Evolutionary conservation across 331 rosid species (phyloP).

Genomic region (Saraca asoca): DNA sequence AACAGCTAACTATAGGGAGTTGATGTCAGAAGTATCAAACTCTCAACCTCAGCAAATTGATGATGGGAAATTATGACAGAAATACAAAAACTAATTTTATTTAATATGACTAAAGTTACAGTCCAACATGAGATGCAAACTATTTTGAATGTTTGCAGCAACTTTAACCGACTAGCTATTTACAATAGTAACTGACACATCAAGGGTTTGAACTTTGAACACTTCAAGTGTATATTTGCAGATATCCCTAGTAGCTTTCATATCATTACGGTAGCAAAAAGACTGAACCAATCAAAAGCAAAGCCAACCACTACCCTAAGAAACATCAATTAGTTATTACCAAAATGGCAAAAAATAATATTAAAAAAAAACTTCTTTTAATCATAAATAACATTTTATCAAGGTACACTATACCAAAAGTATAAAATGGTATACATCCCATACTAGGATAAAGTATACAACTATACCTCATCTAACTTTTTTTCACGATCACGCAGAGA

Average conservation of each 20-base stretch:
- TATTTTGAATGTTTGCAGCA: background rate
- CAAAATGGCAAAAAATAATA: background rate
- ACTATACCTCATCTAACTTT: slow-evolving; percentile 91
- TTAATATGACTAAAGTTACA: background rate
- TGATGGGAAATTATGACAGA: background rate
- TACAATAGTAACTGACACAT: background rate
- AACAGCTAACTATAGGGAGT: background rate
- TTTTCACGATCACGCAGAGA: slow-evolving; percentile 93
- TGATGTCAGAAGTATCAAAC: background rate
- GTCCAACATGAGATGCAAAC: slow-evolving; percentile 1
- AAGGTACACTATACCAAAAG: background rate
- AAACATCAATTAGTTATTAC: background rate
- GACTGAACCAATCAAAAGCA: background rate
- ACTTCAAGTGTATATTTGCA: too few species aligned
- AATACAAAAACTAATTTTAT: background rate
- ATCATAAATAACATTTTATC: background rate
- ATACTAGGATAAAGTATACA: too few species aligned
- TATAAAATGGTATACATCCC: too few species aligned
- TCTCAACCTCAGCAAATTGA: background rate
- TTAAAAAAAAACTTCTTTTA: background rate
- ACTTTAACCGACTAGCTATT: slow-evolving; percentile 1
- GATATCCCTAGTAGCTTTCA: background rate
- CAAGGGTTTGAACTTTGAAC: background rate
- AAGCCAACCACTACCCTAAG: background rate
- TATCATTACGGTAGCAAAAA: background rate